Percentiles rank a stretch among this genome's conserved stretches.
phyloP scores from a whole-genome alignment of 2,329 filamentous ascomycete genomes.

The Epichloe scottii region DNA sequence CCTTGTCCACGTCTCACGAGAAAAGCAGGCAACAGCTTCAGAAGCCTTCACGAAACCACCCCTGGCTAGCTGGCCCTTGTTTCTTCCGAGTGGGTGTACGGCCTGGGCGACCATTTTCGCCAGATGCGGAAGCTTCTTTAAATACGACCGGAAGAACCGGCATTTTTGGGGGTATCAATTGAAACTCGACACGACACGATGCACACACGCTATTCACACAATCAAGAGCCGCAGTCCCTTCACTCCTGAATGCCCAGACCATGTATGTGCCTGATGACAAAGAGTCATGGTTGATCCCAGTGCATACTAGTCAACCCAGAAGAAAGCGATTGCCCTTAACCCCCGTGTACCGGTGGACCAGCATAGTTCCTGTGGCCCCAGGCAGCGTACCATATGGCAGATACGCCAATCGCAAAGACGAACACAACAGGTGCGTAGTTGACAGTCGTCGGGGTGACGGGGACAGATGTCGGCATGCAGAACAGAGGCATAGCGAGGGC shows the following conservation, averaged over 20 bases:
- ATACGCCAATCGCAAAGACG: constrained; percentile 48
- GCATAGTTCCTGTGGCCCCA: constrained; percentile 60
- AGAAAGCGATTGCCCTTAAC: constrained; percentile 3
- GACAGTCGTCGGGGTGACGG: constrained; percentile 44
- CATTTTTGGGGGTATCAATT: neutral
- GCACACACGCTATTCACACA: neutral
- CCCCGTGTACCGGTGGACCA: constrained; percentile 41
- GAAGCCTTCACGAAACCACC: too few relatives aligned
- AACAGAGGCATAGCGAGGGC: constrained; percentile 58
- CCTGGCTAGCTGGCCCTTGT: too few relatives aligned
- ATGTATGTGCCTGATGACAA: too few relatives aligned
- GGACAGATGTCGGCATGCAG: constrained; percentile 57
- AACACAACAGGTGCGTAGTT: constrained; percentile 72
- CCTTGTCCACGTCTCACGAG: too few relatives aligned
- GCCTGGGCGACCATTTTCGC: too few relatives aligned
- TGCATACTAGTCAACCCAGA: neutral
- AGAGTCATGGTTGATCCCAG: too few relatives aligned
- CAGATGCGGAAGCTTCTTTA: too few relatives aligned
- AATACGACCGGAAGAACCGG: neutral
- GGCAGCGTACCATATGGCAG: constrained; percentile 52
- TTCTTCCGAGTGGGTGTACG: too few relatives aligned
- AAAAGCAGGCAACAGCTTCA: too few relatives aligned
- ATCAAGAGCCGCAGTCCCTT: neutral
- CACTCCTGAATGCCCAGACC: neutral
- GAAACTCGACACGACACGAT: neutral